Percentiles rank a stretch among this genome's conserved stretches.
phyloP scores from a whole-genome alignment of 495 filamentous ascomycete genomes.

The Pyronema domesticum region DNA sequence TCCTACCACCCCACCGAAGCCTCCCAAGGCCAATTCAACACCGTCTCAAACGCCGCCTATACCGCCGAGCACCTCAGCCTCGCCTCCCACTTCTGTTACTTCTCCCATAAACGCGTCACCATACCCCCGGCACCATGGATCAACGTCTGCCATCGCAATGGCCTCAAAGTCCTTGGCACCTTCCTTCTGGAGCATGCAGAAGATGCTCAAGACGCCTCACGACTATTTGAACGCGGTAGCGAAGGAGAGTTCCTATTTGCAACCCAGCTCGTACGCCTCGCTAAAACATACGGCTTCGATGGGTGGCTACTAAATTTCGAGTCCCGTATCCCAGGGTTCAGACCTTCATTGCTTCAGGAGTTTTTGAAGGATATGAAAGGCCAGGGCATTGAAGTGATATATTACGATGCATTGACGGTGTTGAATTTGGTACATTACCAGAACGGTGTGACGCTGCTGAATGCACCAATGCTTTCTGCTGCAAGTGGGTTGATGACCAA shows the following conservation, averaged over 20 bases:
- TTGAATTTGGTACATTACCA: constrained; percentile 29
- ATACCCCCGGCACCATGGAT: constrained; percentile 32
- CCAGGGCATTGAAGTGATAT: constrained; percentile 24
- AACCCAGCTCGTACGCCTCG: constrained; percentile 26
- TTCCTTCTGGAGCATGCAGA: constrained; percentile 27
- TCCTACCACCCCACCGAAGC: constrained; percentile 30
- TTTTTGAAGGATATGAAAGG: constrained; percentile 24
- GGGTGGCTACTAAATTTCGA: constrained; percentile 34
- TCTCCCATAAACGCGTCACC: constrained; percentile 30
- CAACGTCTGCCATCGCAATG: constrained; percentile 31
- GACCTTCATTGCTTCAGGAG: constrained; percentile 10
- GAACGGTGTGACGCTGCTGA: constrained; percentile 27
- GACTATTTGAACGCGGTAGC: constrained; percentile 23
- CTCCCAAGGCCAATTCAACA: constrained; percentile 14
- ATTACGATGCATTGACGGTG: constrained; percentile 29
- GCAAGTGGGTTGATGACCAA: constrained; percentile 28
- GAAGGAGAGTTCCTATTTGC: constrained; percentile 25
- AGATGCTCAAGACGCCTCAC: constrained; percentile 17
- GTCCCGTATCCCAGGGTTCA: constrained; percentile 23
- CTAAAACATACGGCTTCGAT: constrained; percentile 30
- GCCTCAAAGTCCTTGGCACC: constrained; percentile 29
- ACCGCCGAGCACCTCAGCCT: constrained; percentile 29
- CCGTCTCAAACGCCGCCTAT: constrained; percentile 10
- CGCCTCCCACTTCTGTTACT: constrained; percentile 30
- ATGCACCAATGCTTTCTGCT: constrained; percentile 23